phyloP scores from a whole-genome alignment of 208 protist genomes.

The Porcisia deanei region DNA sequence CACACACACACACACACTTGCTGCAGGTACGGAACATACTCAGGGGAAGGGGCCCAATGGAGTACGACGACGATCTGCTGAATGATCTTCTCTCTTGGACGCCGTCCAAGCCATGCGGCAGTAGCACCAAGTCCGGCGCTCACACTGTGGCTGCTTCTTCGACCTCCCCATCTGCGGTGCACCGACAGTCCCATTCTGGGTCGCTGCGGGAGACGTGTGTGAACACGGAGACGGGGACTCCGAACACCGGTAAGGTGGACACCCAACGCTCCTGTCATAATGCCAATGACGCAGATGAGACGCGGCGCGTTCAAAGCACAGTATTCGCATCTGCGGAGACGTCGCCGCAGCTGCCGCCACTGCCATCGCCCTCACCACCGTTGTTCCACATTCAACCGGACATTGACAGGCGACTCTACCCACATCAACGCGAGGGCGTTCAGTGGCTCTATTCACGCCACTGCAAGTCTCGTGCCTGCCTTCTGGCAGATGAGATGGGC shows the following conservation, averaged over 20 bases:
- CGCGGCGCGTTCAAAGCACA: background rate
- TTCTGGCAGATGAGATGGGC: conserved; percentile 98
- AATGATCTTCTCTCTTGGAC: conserved; percentile 75
- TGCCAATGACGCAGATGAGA: conserved; percentile 1
- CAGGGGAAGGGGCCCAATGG: conserved; percentile 7
- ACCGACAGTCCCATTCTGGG: background rate
- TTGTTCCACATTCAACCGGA: conserved; percentile 22
- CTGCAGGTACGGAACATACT: background rate
- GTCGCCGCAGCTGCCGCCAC: background rate
- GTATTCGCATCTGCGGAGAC: background rate
- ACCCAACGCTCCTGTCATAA: background rate
- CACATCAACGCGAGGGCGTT: conserved; percentile 94
- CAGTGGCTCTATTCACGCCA: conserved; percentile 97
- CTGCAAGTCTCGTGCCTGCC: conserved; percentile 89
- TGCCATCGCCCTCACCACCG: background rate
- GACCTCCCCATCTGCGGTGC: conserved; percentile 1
- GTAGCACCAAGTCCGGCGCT: conserved; percentile 8
- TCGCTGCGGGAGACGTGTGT: conserved; percentile 26
- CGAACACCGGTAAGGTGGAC: background rate
- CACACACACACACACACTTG: background rate
- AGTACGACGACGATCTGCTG: conserved; percentile 63
- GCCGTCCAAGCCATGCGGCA: conserved; percentile 1
- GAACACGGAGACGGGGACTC: conserved; percentile 7
- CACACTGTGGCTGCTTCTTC: conserved; percentile 1
- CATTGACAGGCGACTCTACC: conserved; percentile 72